phyloP scores from a whole-genome alignment of 139 green algal species.

The Volvox reticuliferus region DNA sequence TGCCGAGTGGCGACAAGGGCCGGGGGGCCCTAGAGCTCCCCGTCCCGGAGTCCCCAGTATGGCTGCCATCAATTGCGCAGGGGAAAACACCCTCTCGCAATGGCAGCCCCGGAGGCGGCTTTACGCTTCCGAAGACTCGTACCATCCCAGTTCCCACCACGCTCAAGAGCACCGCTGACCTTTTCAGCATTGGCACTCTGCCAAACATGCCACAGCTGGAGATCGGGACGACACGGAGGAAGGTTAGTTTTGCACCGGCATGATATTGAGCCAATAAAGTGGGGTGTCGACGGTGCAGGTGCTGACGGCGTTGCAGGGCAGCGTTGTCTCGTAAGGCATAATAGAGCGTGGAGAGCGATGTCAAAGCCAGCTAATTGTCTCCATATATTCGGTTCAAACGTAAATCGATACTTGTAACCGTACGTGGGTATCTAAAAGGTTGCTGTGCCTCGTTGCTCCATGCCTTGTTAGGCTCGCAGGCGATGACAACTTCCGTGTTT shows the following conservation, averaged over 20 bases:
- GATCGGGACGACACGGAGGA: slow-evolving; percentile 35
- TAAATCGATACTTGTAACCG: too few species aligned
- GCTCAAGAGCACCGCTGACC: slow-evolving; percentile 43
- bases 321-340: too few species aligned
- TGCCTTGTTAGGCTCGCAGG: too few species aligned
- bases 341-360: too few species aligned
- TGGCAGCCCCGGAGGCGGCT: background rate
- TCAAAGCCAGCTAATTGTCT: too few species aligned
- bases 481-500: too few species aligned
- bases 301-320: too few species aligned
- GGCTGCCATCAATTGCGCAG: slow-evolving; percentile 51
- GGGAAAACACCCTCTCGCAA: background rate
- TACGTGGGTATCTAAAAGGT: too few species aligned
- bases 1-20: slow-evolving; percentile 33
- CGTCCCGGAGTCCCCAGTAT: slow-evolving; percentile 53
- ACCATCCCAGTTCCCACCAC: slow-evolving; percentile 41
- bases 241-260: background rate
- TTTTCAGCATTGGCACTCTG: slow-evolving; percentile 60
- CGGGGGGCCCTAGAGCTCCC: slow-evolving; percentile 52
- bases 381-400: too few species aligned
- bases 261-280: too few species aligned
- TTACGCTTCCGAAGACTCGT: slow-evolving; percentile 54
- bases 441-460: too few species aligned
- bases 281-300: too few species aligned
- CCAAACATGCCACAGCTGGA: slow-evolving; percentile 52